Evolutionary conservation across 768 basidiomycete species (phyloP), one percentile per base, ranked within the genome.

Genomic region (Rossbeevera mucosa): DNA sequence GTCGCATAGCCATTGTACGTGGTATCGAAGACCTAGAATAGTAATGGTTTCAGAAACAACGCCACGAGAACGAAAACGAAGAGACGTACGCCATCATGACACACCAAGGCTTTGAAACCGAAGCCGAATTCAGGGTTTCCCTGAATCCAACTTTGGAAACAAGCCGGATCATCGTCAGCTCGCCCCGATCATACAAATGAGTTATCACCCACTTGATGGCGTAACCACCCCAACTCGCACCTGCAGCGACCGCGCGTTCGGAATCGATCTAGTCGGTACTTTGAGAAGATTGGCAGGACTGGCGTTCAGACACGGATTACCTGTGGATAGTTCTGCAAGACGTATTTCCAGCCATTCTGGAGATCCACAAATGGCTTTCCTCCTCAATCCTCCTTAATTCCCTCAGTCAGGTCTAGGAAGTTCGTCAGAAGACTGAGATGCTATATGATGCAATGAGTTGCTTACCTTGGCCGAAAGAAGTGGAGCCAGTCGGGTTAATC

Each of bases 401-500:
- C 86, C 59, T 91, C 85, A n/a, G 88, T 90, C 50, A 91, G 77
- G 25, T 83, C 90, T 91, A 25, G 14, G 40, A 25, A 1, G 7
- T 26, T 38, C 45, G 30, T 51, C 14, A 52, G 44, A 30, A 22
- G 40, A 28, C 52, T 26, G 38, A n/a, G 22, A 20, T 24, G 33
- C 22, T 18, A 44, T 41, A 40, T 58, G 29, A 24, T 11, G 31
- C 4, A 29, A 38, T 33, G 6, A 33, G 28, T 11, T 26, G 36
- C 54, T 28, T 61, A 84, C 89, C 76, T 79, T 95, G 93, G 4
- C 93, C 94, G 59, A 94, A 96, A 0, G 90, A 86, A 4, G 95
- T 97, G 25, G 87, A 90, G 8, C 95, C 95, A 0, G 94, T 95
- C 2, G 95, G 95, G 65, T 98, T 97, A 60, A 96, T 85, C 26